Evolutionary conservation across 768 basidiomycete species (phyloP).

Genomic region (Stropharia rugosoannulata): DNA sequence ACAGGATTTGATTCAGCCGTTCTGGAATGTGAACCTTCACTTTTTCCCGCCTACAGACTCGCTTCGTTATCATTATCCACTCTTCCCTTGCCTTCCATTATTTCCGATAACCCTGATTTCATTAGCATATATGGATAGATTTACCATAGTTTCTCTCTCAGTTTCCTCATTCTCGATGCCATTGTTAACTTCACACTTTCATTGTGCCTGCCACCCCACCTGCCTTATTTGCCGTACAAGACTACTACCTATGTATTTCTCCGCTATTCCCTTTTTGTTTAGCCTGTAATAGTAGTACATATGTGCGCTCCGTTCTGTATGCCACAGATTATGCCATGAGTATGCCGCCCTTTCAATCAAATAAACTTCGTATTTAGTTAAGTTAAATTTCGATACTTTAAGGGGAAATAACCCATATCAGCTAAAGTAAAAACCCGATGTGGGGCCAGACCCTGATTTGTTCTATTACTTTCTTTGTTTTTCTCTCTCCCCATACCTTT

Average conservation of each 20-base stretch:
- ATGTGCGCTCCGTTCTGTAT: background rate
- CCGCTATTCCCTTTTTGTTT: slow-evolving; percentile 3
- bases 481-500: background rate
- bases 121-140: slow-evolving; percentile 21
- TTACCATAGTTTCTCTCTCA: slow-evolving; percentile 9
- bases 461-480: background rate
- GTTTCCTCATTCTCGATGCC: slow-evolving; percentile 9
- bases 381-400: background rate
- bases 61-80: background rate
- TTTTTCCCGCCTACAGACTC: slow-evolving; percentile 1
- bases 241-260: slow-evolving; percentile 1
- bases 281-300: background rate
- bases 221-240: background rate
- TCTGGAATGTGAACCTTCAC: background rate
- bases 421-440: background rate
- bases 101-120: slow-evolving; percentile 2
- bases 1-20: background rate
- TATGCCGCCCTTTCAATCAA: background rate
- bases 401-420: background rate
- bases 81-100: background rate
- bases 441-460: background rate
- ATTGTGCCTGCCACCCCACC: slow-evolving; percentile 1
- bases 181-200: slow-evolving; percentile 1
- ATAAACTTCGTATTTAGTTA: background rate
- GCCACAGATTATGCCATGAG: background rate